Evolutionary conservation across 176 grass and related monocot genomes (phyloP), one percentile per base, ranked within the genome.

Genomic region (Panicum miliaceum): DNA sequence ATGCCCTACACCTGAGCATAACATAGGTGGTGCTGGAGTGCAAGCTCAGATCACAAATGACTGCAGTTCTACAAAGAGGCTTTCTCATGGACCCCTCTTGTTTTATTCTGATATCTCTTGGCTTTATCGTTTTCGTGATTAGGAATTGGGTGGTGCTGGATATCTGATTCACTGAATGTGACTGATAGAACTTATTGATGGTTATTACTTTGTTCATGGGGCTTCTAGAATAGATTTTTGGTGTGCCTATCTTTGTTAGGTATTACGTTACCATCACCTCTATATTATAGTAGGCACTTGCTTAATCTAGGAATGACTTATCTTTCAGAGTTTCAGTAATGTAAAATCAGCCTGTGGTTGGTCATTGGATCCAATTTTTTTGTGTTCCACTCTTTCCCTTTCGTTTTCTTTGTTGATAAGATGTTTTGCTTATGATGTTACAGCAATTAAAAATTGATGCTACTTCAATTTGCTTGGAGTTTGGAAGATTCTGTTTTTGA

Each of bases 131-230:
- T 76, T 75, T 81, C 70, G 1, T 66, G 47, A 71, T 16, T n/a
- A 8, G 7, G 69, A 75, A 89, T 19, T 75, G 76, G 29, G 23
- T 79, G 40, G 48, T 74, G 76, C 67, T 57, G 41, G 59, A 46
- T 80, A 72, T 67, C 18, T 11, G 82, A 89, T 75, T 75, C n/a
- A n/a, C n/a, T n/a, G n/a, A n/a, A n/a, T n/a, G 61, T 75, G 87
- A 76, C 51, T 68, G 76, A 58, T 42, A 19, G 40, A 22, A 61
- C 69, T 81, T 75, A 36, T 18, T 37, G 81, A 75, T 51, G 4
- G 27, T 79, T 73, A 40, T 79, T 73, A 40, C 67, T 26, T 84
- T 66, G 22, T 85, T 85, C 38, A 58, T 35, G 14, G n/a, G 60
- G 50, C 60, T 81, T 80, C 82, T 89, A 79, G 87, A 79, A 63